phyloP scores from a whole-genome alignment of 768 basidiomycete species.

The Boletales sp. region DNA sequence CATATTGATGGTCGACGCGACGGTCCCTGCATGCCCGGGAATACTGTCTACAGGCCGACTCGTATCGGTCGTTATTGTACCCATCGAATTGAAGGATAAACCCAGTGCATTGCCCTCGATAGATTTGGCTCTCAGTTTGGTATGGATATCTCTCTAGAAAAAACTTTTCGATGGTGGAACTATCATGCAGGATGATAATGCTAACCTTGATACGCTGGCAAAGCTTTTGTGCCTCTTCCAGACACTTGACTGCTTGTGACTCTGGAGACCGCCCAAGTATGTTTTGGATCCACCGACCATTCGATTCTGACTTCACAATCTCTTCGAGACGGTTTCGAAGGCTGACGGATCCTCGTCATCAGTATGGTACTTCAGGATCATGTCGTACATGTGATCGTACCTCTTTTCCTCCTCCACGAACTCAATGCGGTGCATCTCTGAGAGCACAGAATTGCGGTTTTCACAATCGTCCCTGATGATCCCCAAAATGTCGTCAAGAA shows the following conservation, averaged over 20 bases:
- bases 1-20: neutral
- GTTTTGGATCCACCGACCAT: neutral
- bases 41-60: neutral
- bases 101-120: neutral
- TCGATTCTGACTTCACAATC: neutral
- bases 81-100: neutral
- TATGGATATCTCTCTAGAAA: conserved; percentile 3
- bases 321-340: neutral
- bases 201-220: conserved; percentile 3
- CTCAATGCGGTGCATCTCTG: neutral
- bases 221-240: conserved; percentile 3
- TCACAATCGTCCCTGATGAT: neutral
- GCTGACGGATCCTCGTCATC: conserved; percentile 1
- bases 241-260: neutral
- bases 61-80: neutral
- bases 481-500: neutral
- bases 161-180: neutral
- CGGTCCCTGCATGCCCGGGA: neutral
- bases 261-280: neutral
- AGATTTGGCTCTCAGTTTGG: neutral
- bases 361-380: neutral
- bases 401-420: conserved; percentile 3
- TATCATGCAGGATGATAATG: neutral
- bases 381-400: neutral
- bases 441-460: neutral